Percentiles rank a stretch among this genome's conserved stretches.
These are phyloP conservation scores for Tricholoma terreum DNA, from an alignment of 768 basidiomycete genomes.

Conservation along the genomic window DNA sequence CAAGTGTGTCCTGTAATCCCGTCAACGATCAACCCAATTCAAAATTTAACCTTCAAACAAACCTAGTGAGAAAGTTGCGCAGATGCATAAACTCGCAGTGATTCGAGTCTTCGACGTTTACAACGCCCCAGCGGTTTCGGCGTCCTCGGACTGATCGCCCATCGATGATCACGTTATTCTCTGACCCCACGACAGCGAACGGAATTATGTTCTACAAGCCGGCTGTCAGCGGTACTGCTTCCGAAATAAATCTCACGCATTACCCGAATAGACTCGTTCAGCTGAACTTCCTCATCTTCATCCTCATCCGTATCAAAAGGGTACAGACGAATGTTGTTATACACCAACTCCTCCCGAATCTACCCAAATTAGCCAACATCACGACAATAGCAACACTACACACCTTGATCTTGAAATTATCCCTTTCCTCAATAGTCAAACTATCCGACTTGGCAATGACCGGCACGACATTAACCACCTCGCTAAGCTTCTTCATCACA, in stretches of 20 bases:
- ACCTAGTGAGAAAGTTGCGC: conserved; percentile 94
- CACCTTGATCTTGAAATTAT: conserved; percentile 90
- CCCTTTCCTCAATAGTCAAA: conserved; percentile 90
- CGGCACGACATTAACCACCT: conserved; percentile 99
- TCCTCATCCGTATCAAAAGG: conserved; percentile 97
- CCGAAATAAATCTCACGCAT: conserved; percentile 23
- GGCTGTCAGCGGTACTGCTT: conserved; percentile 4
- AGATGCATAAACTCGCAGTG: conserved; percentile 99
- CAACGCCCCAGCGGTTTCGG: conserved; percentile 97
- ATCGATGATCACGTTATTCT: conserved; percentile 91
- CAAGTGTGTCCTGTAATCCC: conserved; percentile 75
- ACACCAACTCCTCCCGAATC: conserved; percentile 91
- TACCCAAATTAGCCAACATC: conserved; percentile 28
- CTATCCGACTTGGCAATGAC: conserved; percentile 97
- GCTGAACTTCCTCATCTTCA: conserved; percentile 86
- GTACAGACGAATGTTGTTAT: conserved; percentile 92
- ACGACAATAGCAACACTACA: conserved; percentile 9
- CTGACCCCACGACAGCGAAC: conserved; percentile 97
- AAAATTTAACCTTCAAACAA: neutral
- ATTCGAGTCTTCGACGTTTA: conserved; percentile 93
- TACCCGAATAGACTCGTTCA: conserved; percentile 90
- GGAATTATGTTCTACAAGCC: conserved; percentile 79
- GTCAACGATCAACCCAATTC: too few species aligned
- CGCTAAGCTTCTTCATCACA: conserved; percentile 98
- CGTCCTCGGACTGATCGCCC: conserved; percentile 94